Percentiles rank a stretch among this genome's conserved stretches.
Conservation (phyloP, 441 rosid species). For the Aquilaria agallochum region DNA sequence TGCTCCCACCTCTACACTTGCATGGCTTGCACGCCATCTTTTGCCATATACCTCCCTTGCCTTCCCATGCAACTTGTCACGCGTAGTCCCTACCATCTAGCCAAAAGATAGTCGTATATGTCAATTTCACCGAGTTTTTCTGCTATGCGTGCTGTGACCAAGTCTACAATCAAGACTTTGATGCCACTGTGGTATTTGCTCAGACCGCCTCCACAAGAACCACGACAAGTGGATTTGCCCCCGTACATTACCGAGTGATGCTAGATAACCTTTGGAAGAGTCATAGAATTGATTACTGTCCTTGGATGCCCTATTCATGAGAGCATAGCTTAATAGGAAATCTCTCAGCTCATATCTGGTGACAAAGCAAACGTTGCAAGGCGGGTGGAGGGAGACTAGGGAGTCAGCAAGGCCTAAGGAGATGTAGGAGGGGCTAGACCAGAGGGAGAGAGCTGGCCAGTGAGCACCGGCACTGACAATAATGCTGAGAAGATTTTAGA, state of each 20-base stretch:
- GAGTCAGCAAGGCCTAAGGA: too few relatives aligned
- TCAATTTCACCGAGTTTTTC: conserved; percentile 69
- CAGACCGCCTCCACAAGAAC: conserved; percentile 18
- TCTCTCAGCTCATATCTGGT: conserved; percentile 21
- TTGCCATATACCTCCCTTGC: conserved; percentile 35
- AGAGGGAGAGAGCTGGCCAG: too few relatives aligned
- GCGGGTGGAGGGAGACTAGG: too few relatives aligned
- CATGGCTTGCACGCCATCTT: conserved; percentile 49
- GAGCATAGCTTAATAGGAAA: conserved; percentile 27
- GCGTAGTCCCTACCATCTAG: conserved; percentile 30
- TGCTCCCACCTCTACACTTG: conserved; percentile 50
- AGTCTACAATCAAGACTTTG: conserved; percentile 67
- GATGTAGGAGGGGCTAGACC: too few relatives aligned
- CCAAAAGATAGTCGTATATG: conserved; percentile 64
- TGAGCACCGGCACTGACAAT: too few relatives aligned
- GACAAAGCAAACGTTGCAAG: too few relatives aligned
- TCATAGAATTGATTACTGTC: conserved; percentile 44
- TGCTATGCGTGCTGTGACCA: conserved; percentile 66
- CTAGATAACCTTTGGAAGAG: conserved; percentile 56
- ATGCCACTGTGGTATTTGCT: conserved; percentile 51
- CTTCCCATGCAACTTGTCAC: conserved; percentile 54
- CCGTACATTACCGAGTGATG: conserved; percentile 12
- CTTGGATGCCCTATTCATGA: conserved; percentile 37
- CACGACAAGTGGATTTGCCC: conserved; percentile 13
- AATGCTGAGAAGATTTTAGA: too few relatives aligned